These are phyloP conservation scores for Alternaria longipes DNA, from an alignment of 2,329 filamentous ascomycete species.

Conservation along the genomic window DNA sequence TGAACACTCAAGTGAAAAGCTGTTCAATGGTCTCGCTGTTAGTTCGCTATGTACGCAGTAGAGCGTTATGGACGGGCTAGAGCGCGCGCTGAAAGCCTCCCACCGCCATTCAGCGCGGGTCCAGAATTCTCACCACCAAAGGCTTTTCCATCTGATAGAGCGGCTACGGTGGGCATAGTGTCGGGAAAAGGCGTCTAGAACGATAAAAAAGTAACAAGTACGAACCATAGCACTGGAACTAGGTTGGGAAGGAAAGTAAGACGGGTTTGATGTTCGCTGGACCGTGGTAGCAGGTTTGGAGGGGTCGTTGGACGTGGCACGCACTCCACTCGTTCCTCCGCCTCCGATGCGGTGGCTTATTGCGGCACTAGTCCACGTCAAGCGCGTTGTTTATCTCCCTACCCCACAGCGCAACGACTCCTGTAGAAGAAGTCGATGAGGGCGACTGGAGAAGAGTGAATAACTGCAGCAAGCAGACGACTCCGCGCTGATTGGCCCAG, in stretches of 20 bases:
- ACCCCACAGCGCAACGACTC: constrained; percentile 13
- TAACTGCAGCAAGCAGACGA: background rate
- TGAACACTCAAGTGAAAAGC: background rate
- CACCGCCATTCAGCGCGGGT: constrained; percentile 1
- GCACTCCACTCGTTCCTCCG: constrained; percentile 32
- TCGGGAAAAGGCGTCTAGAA: background rate
- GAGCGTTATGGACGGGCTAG: background rate
- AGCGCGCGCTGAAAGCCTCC: background rate
- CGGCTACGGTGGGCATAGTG: background rate
- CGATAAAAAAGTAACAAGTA: background rate
- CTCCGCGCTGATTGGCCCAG: constrained; percentile 16
- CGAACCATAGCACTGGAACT: background rate
- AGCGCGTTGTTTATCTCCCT: constrained; percentile 25
- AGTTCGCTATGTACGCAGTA: background rate
- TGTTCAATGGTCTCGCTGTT: background rate
- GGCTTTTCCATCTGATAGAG: background rate
- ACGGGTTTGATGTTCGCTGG: constrained; percentile 26
- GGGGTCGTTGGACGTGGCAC: constrained; percentile 33
- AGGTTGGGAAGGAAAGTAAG: background rate
- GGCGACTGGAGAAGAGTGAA: background rate
- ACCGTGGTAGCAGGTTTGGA: constrained; percentile 26
- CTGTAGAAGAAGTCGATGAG: constrained; percentile 15
- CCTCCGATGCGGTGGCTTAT: constrained; percentile 36
- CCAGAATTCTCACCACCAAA: constrained; percentile 23
- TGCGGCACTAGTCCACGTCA: constrained; percentile 33